Percentiles rank a stretch among this genome's conserved stretches.
phyloP scores from a whole-genome alignment of 106 monocot genomes.

The Apostasia ramifera region DNA sequence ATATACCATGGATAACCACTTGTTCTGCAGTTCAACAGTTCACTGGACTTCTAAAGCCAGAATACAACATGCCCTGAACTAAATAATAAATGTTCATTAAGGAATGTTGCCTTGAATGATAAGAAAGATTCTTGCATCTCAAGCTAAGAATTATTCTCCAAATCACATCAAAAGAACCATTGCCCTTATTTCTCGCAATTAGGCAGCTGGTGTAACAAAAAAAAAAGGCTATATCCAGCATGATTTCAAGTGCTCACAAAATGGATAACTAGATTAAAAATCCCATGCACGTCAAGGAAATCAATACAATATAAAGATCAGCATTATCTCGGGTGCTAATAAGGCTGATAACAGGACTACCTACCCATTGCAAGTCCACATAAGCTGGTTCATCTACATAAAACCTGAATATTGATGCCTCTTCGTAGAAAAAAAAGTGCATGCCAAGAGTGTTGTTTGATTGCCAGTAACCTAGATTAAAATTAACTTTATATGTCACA shows the following conservation, averaged over 20 bases:
- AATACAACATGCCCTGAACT: conserved; percentile 87
- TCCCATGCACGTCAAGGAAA: too few relatives aligned
- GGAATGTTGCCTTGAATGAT: neutral
- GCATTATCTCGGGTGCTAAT: neutral
- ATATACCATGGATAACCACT: conserved; percentile 82
- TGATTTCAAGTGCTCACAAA: neutral
- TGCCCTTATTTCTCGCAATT: too few relatives aligned
- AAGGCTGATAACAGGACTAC: conserved; percentile 4
- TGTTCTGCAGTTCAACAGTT: conserved; percentile 88
- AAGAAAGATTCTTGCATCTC: neutral
- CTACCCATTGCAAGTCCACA: conserved; percentile 92
- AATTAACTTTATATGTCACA: too few relatives aligned
- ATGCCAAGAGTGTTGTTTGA: too few relatives aligned
- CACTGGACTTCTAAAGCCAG: conserved; percentile 90
- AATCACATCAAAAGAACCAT: too few relatives aligned
- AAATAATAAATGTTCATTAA: neutral
- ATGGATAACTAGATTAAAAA: too few relatives aligned
- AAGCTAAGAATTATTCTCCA: neutral
- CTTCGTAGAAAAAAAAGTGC: conserved; percentile 26
- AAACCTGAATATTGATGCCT: conserved; percentile 51
- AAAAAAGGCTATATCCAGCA: neutral
- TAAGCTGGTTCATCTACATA: conserved; percentile 79
- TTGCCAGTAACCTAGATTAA: too few relatives aligned
- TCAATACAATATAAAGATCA: too few relatives aligned
- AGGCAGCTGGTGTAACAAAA: neutral